Base-by-base conservation (phyloP, 1,284 basidiomycete species). In the Microstroma glucosiphilum region DNA sequence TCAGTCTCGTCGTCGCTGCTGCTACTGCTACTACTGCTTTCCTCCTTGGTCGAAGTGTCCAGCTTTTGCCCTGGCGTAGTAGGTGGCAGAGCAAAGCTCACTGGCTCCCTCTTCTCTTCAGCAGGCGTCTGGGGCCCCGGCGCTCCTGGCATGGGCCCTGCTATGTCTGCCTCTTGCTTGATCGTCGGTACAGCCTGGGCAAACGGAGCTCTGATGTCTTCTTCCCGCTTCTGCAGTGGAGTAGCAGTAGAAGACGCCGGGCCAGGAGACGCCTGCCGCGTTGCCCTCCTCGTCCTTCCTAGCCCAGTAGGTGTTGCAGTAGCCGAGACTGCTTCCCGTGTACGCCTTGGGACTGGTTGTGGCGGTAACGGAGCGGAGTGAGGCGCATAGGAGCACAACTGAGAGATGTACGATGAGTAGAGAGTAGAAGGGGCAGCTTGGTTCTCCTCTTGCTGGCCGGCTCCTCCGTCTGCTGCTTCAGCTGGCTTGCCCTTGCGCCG, bases 1-100 rank as follows among this genome's bases (percentile, higher is more conserved):
- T 67, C 66, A 8, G 67, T 65, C 37, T 75, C 71, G 13, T 74
- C 73, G 25, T 73, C 70, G 15, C 43, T 56, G 60, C 12, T 53
- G 56, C 6, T 15, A 40, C 23, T 40, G 21, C 40, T 46, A 56
- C 1, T 51, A n/a, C 13, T 41, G 1, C 37, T 13, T 58, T 62
- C 53, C 41, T 23, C 1, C 15, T 57, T 59, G 15, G 7, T 40
- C 13, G 19, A 15, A 11, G 4, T 40, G 21, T 57, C 54, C 66
- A 58, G 11, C 65, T 51, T 53, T 12, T 48, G 43, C 21, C 21
- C 43, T 48, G 15, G 43, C 43, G 15, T 17, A 48, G 43, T 48
- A 4, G 43, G 15, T 6, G 43, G 43, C 43, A 48, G 30, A 37
- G 30, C 30, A 37, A 37, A 37, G 30, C 30, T 37, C 4, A 37